phyloP scores from a whole-genome alignment of 2,329 filamentous ascomycete species.

The Fusarium napiforme region DNA sequence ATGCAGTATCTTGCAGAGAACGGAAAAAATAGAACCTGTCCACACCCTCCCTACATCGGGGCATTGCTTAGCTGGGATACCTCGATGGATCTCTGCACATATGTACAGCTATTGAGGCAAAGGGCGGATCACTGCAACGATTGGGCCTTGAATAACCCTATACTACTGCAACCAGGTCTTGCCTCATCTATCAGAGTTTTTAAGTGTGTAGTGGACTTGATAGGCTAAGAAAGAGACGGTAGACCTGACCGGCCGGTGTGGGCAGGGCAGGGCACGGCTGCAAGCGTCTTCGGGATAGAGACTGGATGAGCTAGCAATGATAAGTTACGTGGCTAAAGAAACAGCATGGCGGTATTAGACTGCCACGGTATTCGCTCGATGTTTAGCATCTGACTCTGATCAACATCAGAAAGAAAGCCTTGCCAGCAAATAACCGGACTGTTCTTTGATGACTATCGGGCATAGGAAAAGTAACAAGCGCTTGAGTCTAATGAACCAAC shows the following conservation, averaged over 20 bases:
- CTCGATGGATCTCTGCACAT: constrained; percentile 3
- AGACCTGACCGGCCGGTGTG: background rate
- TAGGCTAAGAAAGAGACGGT: background rate
- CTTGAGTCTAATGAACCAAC: constrained; percentile 12
- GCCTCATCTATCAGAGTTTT: background rate
- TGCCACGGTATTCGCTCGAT: background rate
- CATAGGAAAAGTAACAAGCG: background rate
- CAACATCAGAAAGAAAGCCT: background rate
- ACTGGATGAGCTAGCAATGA: background rate
- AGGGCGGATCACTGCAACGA: background rate
- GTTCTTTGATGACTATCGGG: background rate
- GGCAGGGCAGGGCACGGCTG: background rate
- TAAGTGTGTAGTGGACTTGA: background rate
- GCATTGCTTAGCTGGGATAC: background rate
- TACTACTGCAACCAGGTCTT: background rate
- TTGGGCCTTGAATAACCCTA: background rate
- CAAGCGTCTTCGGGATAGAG: background rate
- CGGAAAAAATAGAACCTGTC: background rate
- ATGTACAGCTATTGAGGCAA: constrained; percentile 5
- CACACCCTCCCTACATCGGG: background rate
- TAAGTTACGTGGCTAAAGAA: background rate
- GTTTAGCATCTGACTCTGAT: background rate
- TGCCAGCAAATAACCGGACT: background rate
- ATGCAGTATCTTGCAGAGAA: background rate
- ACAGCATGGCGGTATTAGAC: background rate